Percentiles rank a stretch among this genome's conserved stretches.
Conservation (phyloP, 2,329 filamentous ascomycete genomes). For the Fusarium sarcochroum region DNA sequence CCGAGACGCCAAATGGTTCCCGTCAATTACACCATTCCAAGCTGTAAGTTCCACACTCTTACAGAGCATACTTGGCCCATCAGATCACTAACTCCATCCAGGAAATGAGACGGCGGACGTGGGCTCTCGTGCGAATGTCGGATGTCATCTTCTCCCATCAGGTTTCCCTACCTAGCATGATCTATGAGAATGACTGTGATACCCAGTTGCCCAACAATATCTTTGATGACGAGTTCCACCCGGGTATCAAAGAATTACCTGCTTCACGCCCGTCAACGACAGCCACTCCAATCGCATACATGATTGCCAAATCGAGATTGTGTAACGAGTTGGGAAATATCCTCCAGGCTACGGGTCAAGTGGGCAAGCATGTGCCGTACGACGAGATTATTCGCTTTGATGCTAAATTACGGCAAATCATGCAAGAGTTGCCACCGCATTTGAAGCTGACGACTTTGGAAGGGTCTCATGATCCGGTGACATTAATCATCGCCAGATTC, state of each 20-base stretch:
- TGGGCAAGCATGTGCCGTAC: constrained; percentile 70
- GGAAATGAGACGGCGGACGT: constrained; percentile 79
- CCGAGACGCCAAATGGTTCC: constrained; percentile 81
- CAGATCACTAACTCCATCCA: constrained; percentile 46
- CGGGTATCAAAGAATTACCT: constrained; percentile 76
- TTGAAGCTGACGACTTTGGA: constrained; percentile 82
- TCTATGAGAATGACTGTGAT: constrained; percentile 81
- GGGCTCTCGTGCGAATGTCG: constrained; percentile 79
- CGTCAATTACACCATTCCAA: constrained; percentile 79
- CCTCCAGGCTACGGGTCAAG: constrained; percentile 72
- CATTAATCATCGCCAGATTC: constrained; percentile 87
- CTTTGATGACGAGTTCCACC: constrained; percentile 84
- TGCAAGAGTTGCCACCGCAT: constrained; percentile 81
- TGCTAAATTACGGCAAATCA: constrained; percentile 71
- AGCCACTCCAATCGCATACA: constrained; percentile 82
- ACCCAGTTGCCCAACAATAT: constrained; percentile 82
- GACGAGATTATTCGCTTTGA: constrained; percentile 76
- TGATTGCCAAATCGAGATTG: constrained; percentile 80
- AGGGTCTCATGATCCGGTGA: constrained; percentile 83
- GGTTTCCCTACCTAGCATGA: constrained; percentile 75
- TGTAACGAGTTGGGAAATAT: constrained; percentile 79
- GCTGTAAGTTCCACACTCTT: constrained; percentile 63
- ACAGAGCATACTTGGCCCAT: background rate
- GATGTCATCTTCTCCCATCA: constrained; percentile 86
- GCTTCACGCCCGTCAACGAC: constrained; percentile 76